Evolutionary conservation across 106 monocot genomes (phyloP), one percentile per base, ranked within the genome.

Genomic region (Amphibolis antarctica): DNA sequence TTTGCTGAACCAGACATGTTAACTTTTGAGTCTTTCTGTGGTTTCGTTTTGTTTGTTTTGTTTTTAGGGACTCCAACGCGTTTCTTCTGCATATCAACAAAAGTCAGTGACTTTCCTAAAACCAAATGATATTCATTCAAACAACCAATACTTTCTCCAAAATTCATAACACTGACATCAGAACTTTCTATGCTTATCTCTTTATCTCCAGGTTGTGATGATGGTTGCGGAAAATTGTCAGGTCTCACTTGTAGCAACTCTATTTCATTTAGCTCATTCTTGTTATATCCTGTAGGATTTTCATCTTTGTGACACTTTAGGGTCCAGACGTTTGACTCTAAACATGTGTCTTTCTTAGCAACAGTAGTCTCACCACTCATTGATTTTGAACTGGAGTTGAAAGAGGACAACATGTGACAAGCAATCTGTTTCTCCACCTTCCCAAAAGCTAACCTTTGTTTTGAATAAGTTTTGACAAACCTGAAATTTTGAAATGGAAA

Each of bases 1-100:
- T 43, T 60, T 56, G 77, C 55, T 17, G 73, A 78, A 42, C 72
- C 42, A 19, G 75, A 66, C 18, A 83, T 15, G 12, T 44, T 78
- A 59, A 54, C 20, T 22, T 83, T 80, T 24, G 77, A 62, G 43
- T 36, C 14, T 23, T 78, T 83, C 30, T 24, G 60, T 36, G 66
- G 19, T 54, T 65, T 79, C 30, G 21, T 51, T 61, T 78, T 83
- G 49, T 49, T 30, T 23, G 10, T n/a, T n/a, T n/a, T n/a, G n/a
- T n/a, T 22, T 52, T 65, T 49, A 11, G 49, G 20, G 5, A 26
- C 63, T 44, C 46, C 15, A 1, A 10, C 5, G 50, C 26, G 25
- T 30, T 30, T 45, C 65, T 65, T 65, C 65, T 20, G 48, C 27
- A 51, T 18, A 46, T 63, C 46, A 1, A 15, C 47, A 12, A 26